Evolutionary conservation across 495 filamentous ascomycete species (phyloP).

Genomic region (Sphaerosporella brunnea): DNA sequence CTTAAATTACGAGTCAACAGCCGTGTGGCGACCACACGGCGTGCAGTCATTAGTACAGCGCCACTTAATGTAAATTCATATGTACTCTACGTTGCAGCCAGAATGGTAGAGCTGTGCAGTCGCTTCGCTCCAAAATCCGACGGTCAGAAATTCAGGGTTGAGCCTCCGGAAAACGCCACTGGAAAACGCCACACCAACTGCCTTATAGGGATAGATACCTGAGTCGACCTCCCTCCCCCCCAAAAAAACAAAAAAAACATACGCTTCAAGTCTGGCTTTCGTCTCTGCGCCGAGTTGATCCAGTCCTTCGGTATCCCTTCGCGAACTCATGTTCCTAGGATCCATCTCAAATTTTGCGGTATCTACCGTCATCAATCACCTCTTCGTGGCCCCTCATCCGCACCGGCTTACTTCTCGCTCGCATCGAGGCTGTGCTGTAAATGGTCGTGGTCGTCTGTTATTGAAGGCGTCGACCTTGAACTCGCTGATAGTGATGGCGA

Average conservation of each 20-base stretch:
- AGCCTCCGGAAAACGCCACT: too few species aligned
- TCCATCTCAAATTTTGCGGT: conserved; percentile 44
- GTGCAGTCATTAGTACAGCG: too few species aligned
- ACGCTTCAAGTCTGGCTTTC: conserved; percentile 44
- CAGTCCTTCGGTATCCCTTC: conserved; percentile 72
- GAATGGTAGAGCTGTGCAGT: too few species aligned
- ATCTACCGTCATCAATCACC: conserved; percentile 19
- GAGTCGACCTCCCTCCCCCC: too few species aligned
- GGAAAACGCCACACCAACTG: too few species aligned
- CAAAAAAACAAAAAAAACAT: conserved; percentile 23
- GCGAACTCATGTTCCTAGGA: conserved; percentile 84
- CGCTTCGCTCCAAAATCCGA: too few species aligned
- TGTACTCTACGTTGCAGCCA: too few species aligned
- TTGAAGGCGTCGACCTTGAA: conserved; percentile 21
- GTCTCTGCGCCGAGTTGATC: conserved; percentile 71
- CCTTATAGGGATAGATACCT: too few species aligned
- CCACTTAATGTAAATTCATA: too few species aligned
- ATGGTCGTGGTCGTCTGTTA: conserved; percentile 23
- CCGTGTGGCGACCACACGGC: too few species aligned
- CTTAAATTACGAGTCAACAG: too few species aligned
- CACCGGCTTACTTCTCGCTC: conserved; percentile 8
- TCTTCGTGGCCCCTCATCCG: conserved; percentile 19
- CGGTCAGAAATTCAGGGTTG: too few species aligned
- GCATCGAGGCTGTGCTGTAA: conserved; percentile 10
- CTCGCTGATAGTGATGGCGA: conserved; percentile 20